A percentile compares a stretch with the other conserved stretches of the same genome.
These are phyloP conservation scores for Dictyostelium citrinum DNA, from an alignment of 78 protist genomes.

Conservation along the genomic window DNA sequence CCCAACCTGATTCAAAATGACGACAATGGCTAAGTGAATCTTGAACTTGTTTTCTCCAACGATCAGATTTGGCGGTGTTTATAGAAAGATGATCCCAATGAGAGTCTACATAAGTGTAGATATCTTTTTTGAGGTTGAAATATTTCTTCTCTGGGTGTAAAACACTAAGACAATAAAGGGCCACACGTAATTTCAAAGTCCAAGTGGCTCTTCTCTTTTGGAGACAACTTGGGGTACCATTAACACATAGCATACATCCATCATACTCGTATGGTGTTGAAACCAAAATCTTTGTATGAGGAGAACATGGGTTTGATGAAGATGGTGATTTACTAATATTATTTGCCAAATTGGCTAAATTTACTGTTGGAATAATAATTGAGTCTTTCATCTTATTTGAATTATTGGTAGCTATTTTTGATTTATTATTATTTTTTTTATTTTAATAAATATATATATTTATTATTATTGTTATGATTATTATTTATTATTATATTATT, in stretches of 20 bases:
- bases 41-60: conserved; percentile 77
- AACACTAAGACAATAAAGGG: conserved; percentile 9
- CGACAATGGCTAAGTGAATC: conserved; percentile 63
- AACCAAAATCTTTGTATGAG: not conserved
- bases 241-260: conserved; percentile 66
- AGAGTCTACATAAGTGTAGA: conserved; percentile 57
- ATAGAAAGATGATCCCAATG: conserved; percentile 66
- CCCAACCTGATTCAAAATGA: conserved; percentile 74
- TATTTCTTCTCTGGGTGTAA: conserved; percentile 67
- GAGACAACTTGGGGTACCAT: conserved; percentile 72
- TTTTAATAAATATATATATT: not conserved
- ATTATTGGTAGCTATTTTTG: not conserved
- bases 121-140: conserved; percentile 68
- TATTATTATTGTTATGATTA: not conserved
- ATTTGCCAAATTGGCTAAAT: conserved; percentile 35
- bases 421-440: not conserved
- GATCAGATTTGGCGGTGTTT: conserved; percentile 70
- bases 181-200: conserved; percentile 57
- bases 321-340: conserved; percentile 38
- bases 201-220: conserved; percentile 74
- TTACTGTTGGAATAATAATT: conserved; percentile 58
- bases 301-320: conserved; percentile 48
- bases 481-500: not conserved
- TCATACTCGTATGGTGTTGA: conserved; percentile 40
- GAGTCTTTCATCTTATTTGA: conserved; percentile 30